phyloP scores from a whole-genome alignment of 805 yeast species.

The Suhomyces tanzawaensis region DNA sequence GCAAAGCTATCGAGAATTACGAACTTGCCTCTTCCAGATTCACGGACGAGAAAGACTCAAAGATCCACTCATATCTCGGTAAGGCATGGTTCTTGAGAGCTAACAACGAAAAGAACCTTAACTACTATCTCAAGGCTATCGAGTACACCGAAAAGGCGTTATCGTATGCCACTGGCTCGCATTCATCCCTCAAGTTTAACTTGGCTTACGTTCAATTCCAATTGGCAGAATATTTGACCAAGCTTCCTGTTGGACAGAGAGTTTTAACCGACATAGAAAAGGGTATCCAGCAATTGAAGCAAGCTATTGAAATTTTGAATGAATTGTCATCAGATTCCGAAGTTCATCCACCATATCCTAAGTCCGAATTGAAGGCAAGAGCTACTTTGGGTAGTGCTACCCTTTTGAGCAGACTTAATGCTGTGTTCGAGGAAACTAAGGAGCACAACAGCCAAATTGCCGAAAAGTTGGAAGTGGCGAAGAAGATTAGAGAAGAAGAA shows the following conservation, averaged over 20 bases:
- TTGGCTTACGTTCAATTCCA: constrained; percentile 82
- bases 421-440: constrained; percentile 68
- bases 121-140: constrained; percentile 59
- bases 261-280: constrained; percentile 57
- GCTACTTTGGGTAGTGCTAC: constrained; percentile 83
- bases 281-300: constrained; percentile 54
- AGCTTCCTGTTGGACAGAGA: constrained; percentile 56
- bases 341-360: constrained; percentile 70
- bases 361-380: constrained; percentile 77
- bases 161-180: constrained; percentile 24
- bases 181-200: constrained; percentile 60
- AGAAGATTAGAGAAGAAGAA: constrained; percentile 60
- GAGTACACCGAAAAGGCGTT: constrained; percentile 61
- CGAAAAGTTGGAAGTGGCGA: constrained; percentile 70
- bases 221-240: constrained; percentile 77
- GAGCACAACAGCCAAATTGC: constrained; percentile 58
- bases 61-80: constrained; percentile 70
- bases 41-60: constrained; percentile 61
- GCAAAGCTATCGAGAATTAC: constrained; percentile 86
- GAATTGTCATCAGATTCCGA: constrained; percentile 53
- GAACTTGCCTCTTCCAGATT: constrained; percentile 72
- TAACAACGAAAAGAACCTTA: constrained; percentile 58
- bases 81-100: constrained; percentile 88
- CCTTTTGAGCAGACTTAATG: constrained; percentile 65
- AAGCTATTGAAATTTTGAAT: constrained; percentile 59